Evolutionary conservation across 495 filamentous ascomycete genomes (phyloP), one percentile per base, ranked within the genome.

Genomic region (Aspergillus biplanus): DNA sequence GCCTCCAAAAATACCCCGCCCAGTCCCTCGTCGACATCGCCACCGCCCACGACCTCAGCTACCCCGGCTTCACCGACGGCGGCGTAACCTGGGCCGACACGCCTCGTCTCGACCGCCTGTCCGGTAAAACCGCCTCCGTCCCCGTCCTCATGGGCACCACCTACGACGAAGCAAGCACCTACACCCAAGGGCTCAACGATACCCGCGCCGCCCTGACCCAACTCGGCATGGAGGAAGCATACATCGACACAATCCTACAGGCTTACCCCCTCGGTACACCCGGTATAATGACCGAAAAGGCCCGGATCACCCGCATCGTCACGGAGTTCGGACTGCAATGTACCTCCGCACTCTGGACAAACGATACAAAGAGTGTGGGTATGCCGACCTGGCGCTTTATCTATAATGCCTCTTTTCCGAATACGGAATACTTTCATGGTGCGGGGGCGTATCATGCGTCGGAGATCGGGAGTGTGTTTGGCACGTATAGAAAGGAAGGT

Each of bases 351-450:
- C 3, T 63, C 6, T 52, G 64, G 18, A 71, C 71, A 6, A 67
- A 74, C 42, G 58, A 59, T 11, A 67, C 65, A 11, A 65, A 61
- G 34, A 54, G 42, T 31, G 57, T 44, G 3, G 69, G 65, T 12
- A 47, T 67, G 32, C 66, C 66, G 1, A 57, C 66, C 12, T 77
- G 68, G 67, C 59, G 69, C 18, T 77, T 74, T 61, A 67, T 64
- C 47, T 77, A 66, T 60, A 77, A 77, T 59, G 68, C 69, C 21
- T 65, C 64, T 16, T 77, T 77, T 55, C 70, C 73, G 5, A 77
- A 75, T 62, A 65, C 33, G 16, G 69, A 71, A 48, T 53, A 58
- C 21, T 54, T 55, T 18, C 48, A 33, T 0, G 63, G 56, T 4
- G 54, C 34, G 33, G 69, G 72, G 7, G 75, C 68, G 13, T 76